phyloP scores from a whole-genome alignment of 148 eudicot species.

The Polygonum aviculare region DNA sequence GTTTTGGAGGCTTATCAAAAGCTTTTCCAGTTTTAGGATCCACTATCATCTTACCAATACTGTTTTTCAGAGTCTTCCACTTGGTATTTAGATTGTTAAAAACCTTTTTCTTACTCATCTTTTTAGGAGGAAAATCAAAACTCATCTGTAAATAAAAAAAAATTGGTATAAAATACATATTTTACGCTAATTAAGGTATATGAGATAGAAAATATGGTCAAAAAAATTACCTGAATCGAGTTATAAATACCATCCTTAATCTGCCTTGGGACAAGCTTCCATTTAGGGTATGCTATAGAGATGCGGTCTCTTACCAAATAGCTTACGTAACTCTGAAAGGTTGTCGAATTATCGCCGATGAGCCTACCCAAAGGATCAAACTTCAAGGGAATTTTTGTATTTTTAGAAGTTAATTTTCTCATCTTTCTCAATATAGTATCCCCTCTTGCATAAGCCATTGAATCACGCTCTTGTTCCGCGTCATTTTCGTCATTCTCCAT shows the following conservation, averaged over 20 bases:
- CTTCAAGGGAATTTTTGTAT: too few species aligned
- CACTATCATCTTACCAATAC: neutral
- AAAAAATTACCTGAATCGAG: neutral
- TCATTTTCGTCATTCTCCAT: too few species aligned
- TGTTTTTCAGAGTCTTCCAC: neutral
- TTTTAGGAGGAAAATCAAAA: neutral
- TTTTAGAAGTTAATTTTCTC: too few species aligned
- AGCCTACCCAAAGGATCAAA: too few species aligned
- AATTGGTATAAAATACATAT: too few species aligned
- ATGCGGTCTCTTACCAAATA: neutral
- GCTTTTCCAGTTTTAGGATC: neutral
- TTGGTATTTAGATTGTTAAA: too few species aligned
- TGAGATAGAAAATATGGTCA: too few species aligned
- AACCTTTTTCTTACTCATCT: neutral
- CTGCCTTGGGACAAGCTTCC: neutral
- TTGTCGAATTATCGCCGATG: neutral
- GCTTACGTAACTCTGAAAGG: neutral
- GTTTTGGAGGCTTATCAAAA: neutral
- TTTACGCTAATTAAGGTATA: too few species aligned
- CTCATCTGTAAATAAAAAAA: neutral
- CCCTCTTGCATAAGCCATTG: too few species aligned
- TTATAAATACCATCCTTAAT: neutral
- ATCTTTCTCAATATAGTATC: too few species aligned
- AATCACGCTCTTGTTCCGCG: too few species aligned
- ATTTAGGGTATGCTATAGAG: neutral